These are phyloP conservation scores for Suillus weaverae DNA, from an alignment of 768 basidiomycete genomes.

Conservation along the genomic window DNA sequence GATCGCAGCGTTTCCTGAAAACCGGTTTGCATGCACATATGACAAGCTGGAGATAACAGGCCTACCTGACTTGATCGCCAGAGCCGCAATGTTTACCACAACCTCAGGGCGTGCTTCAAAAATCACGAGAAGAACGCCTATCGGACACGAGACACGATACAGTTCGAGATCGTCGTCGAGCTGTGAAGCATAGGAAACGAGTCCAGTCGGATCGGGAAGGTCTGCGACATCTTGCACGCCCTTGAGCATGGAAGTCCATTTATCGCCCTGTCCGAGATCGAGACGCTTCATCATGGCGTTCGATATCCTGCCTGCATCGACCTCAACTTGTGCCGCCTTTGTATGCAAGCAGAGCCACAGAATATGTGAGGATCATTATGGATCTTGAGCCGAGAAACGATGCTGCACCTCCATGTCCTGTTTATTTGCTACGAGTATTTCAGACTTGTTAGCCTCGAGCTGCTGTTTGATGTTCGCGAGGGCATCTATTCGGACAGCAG, in stretches of 20 bases:
- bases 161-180: conserved; percentile 86
- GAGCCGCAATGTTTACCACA: conserved; percentile 92
- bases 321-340: conserved; percentile 76
- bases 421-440: conserved; percentile 78
- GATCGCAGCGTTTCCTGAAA: conserved; percentile 90
- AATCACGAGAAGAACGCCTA: conserved; percentile 93
- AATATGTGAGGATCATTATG: not conserved
- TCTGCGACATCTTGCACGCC: conserved; percentile 85
- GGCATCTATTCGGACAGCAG: conserved; percentile 68
- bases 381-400: not conserved
- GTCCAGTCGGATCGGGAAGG: conserved; percentile 85
- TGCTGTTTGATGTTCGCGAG: conserved; percentile 67
- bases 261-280: conserved; percentile 75
- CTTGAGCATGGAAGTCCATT: conserved; percentile 93
- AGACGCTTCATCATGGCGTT: conserved; percentile 81
- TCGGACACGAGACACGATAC: conserved; percentile 93
- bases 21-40: not conserved
- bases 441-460: conserved; percentile 61
- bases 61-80: conserved; percentile 95
- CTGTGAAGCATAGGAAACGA: conserved; percentile 85
- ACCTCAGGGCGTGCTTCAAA: conserved; percentile 98
- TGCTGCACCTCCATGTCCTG: conserved; percentile 71
- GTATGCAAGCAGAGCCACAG: conserved; percentile 4
- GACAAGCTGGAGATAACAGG: conserved; percentile 7
- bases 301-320: conserved; percentile 83